phyloP scores from a whole-genome alignment of 768 basidiomycete genomes.

The Lenzites betulinus region DNA sequence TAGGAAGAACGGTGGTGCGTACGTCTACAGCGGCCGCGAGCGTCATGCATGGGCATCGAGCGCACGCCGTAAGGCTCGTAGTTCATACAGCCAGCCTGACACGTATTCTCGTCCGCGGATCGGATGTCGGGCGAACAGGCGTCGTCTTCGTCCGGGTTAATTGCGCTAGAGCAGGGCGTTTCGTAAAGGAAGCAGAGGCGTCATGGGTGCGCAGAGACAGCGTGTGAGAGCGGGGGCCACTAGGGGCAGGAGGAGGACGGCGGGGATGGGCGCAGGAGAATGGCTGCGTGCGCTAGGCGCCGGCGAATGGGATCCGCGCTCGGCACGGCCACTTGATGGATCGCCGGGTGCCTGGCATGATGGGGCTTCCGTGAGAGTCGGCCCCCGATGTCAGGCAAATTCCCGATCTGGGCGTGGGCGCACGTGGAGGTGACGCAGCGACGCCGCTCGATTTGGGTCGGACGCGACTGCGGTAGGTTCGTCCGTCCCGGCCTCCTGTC shows the following conservation, averaged over 20 bases:
- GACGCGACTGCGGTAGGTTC: neutral
- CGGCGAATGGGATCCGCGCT: constrained; percentile 8
- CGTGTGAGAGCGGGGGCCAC: neutral
- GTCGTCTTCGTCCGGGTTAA: no score
- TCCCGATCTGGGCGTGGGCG: neutral
- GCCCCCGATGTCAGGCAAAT: neutral
- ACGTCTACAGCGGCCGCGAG: no score
- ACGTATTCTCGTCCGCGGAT: no score
- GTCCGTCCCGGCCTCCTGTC: neutral
- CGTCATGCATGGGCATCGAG: no score
- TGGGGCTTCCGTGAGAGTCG: neutral
- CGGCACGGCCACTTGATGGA: constrained; percentile 10
- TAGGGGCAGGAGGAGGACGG: neutral
- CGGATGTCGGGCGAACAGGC: no score
- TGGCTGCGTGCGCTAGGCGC: neutral
- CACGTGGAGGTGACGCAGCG: neutral
- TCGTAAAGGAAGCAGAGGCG: no score
- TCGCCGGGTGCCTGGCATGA: constrained; percentile 3
- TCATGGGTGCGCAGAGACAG: neutral
- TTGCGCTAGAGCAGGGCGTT: no score
- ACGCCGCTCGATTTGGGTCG: neutral
- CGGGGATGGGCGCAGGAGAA: neutral
- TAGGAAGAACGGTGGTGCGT: no score
- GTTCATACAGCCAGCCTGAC: no score
- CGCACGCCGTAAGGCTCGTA: no score